These are phyloP conservation scores for Spiraea crenata DNA, from an alignment of 331 rosid genomes.

Conservation along the genomic window DNA sequence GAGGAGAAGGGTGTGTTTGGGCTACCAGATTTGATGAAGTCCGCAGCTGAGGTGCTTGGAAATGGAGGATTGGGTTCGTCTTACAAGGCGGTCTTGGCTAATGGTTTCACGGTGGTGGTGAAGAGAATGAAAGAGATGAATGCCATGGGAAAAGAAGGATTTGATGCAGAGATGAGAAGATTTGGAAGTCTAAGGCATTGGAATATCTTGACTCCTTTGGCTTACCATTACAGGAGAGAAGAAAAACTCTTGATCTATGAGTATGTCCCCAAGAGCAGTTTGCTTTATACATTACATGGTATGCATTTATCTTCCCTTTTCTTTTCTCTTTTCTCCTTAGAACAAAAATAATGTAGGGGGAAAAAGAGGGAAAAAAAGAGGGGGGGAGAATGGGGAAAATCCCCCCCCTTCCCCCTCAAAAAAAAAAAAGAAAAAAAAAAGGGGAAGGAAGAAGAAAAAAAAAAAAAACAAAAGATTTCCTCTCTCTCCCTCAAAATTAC, in stretches of 20 bases:
- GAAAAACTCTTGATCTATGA: constrained; percentile 68
- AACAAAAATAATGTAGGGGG: too few species aligned
- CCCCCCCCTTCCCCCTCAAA: too few species aligned
- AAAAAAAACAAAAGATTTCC: too few species aligned
- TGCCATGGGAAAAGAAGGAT: constrained; percentile 52
- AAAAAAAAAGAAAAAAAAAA: too few species aligned
- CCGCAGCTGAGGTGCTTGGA: constrained; percentile 71
- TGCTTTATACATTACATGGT: constrained; percentile 68
- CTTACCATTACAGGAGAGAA: constrained; percentile 68
- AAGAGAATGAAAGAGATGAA: constrained; percentile 71
- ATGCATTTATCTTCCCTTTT: constrained; percentile 4
- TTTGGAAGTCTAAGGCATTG: constrained; percentile 42
- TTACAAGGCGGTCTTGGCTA: constrained; percentile 72
- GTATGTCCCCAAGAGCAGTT: constrained; percentile 62
- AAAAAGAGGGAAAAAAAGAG: too few species aligned
- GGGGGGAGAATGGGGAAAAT: too few species aligned
- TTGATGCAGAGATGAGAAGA: constrained; percentile 53
- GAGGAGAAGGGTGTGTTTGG: constrained; percentile 61
- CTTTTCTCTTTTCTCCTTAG: neutral
- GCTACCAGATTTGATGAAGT: constrained; percentile 68
- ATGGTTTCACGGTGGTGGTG: constrained; percentile 73
- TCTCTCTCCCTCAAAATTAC: too few species aligned
- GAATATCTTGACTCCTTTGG: constrained; percentile 73
- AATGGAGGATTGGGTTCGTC: constrained; percentile 66
- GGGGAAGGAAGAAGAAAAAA: too few species aligned